These are phyloP conservation scores for Candida verbasci DNA, from an alignment of 805 yeast genomes.

Conservation along the genomic window DNA sequence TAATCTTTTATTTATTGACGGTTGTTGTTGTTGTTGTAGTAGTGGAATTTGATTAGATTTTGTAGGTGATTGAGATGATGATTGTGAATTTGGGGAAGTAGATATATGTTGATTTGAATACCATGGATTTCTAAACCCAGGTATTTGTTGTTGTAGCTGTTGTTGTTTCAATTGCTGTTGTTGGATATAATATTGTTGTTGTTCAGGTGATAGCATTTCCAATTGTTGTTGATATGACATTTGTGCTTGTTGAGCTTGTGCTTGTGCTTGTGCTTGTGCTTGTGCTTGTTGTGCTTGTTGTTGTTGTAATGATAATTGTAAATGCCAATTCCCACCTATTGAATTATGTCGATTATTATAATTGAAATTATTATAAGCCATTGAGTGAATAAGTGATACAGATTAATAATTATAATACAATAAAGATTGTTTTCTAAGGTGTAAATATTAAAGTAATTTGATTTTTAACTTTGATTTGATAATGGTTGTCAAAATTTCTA, in stretches of 20 bases:
- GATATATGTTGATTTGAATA: constrained; percentile 20
- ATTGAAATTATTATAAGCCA: constrained; percentile 28
- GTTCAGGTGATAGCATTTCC: constrained; percentile 5
- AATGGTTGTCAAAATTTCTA: too few species aligned
- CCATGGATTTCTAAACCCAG: constrained; percentile 45
- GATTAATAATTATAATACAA: too few species aligned
- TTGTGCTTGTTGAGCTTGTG: constrained; percentile 2
- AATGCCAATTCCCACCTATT: constrained; percentile 35
- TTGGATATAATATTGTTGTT: constrained; percentile 10
- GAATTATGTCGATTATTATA: constrained; percentile 31
- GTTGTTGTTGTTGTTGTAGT: constrained; percentile 20
- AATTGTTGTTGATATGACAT: background rate
- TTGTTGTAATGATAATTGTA: constrained; percentile 22
- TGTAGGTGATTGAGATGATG: constrained; percentile 13
- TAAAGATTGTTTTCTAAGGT: too few species aligned
- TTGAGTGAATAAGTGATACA: constrained; percentile 7
- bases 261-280: constrained; percentile 4
- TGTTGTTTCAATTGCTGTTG: constrained; percentile 10
- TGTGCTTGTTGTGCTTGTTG: constrained; percentile 8
- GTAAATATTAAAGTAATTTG: background rate
- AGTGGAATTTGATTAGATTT: constrained; percentile 16
- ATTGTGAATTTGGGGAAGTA: constrained; percentile 10
- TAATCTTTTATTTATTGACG: constrained; percentile 16
- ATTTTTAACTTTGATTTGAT: too few species aligned
- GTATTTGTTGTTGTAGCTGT: constrained; percentile 11